phyloP scores from a whole-genome alignment of 306 rosid species.

The Styphnolobium japonicum region DNA sequence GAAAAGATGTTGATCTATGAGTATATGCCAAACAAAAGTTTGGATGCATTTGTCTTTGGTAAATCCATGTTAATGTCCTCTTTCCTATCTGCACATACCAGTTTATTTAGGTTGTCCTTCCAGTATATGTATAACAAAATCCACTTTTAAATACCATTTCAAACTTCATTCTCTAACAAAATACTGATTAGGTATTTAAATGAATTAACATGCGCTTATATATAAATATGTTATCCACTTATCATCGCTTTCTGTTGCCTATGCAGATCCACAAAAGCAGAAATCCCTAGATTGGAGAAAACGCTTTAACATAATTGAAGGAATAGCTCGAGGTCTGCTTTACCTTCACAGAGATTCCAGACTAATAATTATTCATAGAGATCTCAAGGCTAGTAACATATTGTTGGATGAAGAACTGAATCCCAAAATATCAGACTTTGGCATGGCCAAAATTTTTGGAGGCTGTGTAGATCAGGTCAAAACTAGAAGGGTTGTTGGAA shows the following conservation, averaged over 20 bases:
- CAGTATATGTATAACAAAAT: too few relatives aligned
- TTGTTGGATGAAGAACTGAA: neutral
- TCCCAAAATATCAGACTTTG: neutral
- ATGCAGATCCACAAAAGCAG: neutral
- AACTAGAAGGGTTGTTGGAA: neutral
- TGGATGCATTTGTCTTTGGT: neutral
- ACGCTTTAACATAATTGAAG: neutral
- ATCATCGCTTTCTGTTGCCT: too few relatives aligned
- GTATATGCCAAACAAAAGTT: constrained; percentile 20
- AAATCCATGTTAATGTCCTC: neutral
- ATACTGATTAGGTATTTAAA: too few relatives aligned
- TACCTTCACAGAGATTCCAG: neutral
- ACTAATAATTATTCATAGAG: neutral
- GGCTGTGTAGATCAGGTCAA: neutral
- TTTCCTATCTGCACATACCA: neutral
- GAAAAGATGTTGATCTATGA: constrained; percentile 22
- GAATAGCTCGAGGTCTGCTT: neutral
- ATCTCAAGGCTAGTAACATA: neutral
- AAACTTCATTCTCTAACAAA: too few relatives aligned
- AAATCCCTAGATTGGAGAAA: neutral
- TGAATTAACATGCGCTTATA: too few relatives aligned
- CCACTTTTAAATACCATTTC: too few relatives aligned
- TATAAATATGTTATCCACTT: too few relatives aligned
- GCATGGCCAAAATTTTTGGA: neutral
- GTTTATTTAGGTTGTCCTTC: neutral